Percentiles rank a stretch among this genome's conserved stretches.
Conservation (phyloP, 768 basidiomycete genomes). For the Tephrocybe sp. region DNA sequence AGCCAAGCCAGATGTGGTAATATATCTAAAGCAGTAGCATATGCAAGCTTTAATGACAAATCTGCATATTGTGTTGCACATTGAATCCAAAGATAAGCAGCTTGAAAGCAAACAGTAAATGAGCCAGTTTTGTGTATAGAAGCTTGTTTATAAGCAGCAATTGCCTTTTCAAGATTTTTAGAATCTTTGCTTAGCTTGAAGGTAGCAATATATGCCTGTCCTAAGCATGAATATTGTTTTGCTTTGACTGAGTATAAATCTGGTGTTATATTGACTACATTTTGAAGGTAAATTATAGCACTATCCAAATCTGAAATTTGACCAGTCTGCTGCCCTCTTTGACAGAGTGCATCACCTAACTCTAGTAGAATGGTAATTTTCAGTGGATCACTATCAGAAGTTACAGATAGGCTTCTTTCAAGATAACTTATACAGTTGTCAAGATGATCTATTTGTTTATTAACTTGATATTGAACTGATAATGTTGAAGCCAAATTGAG, state of each 20-base stretch:
- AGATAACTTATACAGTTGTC: neutral
- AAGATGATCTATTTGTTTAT: neutral
- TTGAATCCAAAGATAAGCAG: neutral
- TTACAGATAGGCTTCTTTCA: neutral
- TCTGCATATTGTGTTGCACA: neutral
- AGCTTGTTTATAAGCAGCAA: neutral
- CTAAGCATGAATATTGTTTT: neutral
- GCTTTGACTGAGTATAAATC: neutral
- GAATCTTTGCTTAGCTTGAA: neutral
- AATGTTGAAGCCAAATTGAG: neutral
- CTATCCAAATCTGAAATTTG: neutral
- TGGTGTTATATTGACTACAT: neutral
- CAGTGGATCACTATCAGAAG: neutral
- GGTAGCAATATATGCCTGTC: neutral
- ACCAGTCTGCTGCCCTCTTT: neutral
- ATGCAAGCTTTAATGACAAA: neutral
- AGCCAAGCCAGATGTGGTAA: neutral
- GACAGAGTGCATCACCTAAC: neutral
- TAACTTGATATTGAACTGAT: neutral
- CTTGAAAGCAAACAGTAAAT: neutral
- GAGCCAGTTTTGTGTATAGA: neutral
- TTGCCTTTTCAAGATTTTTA: neutral
- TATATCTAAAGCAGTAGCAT: neutral
- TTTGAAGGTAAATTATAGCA: neutral
- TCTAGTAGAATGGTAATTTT: neutral